Conservation (phyloP, 1,284 basidiomycete genomes). For the Mycosarcoma maydis region DNA sequence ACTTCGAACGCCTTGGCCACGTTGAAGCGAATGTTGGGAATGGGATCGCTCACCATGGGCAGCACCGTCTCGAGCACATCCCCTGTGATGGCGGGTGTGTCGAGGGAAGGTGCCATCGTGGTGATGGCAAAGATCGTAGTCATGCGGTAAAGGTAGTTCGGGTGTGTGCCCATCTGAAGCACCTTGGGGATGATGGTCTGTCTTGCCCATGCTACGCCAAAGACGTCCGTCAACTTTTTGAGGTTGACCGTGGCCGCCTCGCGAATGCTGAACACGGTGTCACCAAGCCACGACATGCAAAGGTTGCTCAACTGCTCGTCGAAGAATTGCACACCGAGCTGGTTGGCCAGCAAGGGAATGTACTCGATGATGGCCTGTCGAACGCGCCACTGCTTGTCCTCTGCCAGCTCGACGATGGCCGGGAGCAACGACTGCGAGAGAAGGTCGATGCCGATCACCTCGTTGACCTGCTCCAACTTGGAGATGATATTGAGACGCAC, state of each 20-base stretch:
- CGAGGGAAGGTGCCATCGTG: slow-evolving; percentile 92
- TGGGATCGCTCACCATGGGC: slow-evolving; percentile 86
- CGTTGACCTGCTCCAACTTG: slow-evolving; percentile 96
- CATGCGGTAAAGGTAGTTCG: slow-evolving; percentile 98
- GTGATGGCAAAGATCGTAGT: slow-evolving; percentile 99
- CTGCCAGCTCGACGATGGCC: slow-evolving; percentile 96
- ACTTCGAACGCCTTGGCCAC: slow-evolving; percentile 84
- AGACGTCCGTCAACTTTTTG: slow-evolving; percentile 97
- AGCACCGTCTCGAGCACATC: slow-evolving; percentile 88
- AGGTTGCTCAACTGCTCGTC: slow-evolving; percentile 95
- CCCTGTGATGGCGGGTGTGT: slow-evolving; percentile 82
- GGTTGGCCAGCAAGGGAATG: slow-evolving; percentile 92
- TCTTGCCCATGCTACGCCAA: slow-evolving; percentile 97
- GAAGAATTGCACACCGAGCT: slow-evolving; percentile 95
- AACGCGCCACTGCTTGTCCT: slow-evolving; percentile 99
- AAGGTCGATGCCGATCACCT: slow-evolving; percentile 95
- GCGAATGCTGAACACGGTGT: slow-evolving; percentile 97
- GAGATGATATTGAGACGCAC: slow-evolving; percentile 98
- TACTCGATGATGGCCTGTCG: slow-evolving; percentile 99
- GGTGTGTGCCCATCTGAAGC: slow-evolving; percentile 94
- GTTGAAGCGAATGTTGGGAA: slow-evolving; percentile 99
- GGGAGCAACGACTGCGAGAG: slow-evolving; percentile 95
- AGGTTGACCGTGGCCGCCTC: slow-evolving; percentile 97
- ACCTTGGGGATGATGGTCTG: slow-evolving; percentile 96
- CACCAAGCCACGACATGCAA: slow-evolving; percentile 99